phyloP scores from a whole-genome alignment of 495 filamentous ascomycete genomes.

The Neurospora pannonica region DNA sequence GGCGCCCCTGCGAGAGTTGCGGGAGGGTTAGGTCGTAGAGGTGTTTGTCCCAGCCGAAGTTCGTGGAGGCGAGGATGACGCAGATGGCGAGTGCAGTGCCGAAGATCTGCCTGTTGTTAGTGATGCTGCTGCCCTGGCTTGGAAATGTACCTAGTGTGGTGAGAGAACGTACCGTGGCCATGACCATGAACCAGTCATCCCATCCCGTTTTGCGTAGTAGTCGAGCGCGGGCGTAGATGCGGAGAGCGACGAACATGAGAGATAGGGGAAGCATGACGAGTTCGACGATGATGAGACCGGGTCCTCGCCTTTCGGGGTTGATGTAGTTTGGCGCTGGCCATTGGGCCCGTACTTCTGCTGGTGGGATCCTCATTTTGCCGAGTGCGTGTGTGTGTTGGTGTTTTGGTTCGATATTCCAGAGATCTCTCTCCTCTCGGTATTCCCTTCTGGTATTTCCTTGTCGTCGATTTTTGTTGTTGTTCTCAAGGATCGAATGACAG shows the following conservation, averaged over 20 bases:
- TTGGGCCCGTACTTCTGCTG: slow-evolving; percentile 28
- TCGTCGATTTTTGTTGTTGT: background rate
- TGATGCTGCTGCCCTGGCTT: background rate
- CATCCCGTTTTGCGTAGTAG: slow-evolving; percentile 10
- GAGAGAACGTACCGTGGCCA: slow-evolving; percentile 10
- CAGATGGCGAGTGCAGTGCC: slow-evolving; percentile 12
- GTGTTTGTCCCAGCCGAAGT: slow-evolving; percentile 20
- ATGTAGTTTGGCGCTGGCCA: slow-evolving; percentile 51
- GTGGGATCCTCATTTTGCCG: slow-evolving; percentile 37
- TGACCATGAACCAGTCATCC: slow-evolving; percentile 25
- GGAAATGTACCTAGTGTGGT: too few relatives aligned
- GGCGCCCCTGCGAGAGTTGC: slow-evolving; percentile 8
- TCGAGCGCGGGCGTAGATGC: slow-evolving; percentile 13
- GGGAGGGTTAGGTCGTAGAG: slow-evolving; percentile 14
- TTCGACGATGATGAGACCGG: slow-evolving; percentile 18
- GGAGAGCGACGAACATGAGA: slow-evolving; percentile 10
- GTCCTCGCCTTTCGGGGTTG: slow-evolving; percentile 42
- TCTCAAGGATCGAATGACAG: background rate
- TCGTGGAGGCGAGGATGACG: slow-evolving; percentile 15
- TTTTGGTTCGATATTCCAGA: background rate
- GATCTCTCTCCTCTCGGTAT: background rate
- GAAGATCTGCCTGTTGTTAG: slow-evolving; percentile 7
- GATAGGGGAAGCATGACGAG: slow-evolving; percentile 12
- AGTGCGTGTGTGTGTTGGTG: background rate
- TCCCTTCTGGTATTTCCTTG: background rate